Base-by-base conservation (phyloP, 768 basidiomycete genomes). In the Suillus fuscotomentosus region DNA sequence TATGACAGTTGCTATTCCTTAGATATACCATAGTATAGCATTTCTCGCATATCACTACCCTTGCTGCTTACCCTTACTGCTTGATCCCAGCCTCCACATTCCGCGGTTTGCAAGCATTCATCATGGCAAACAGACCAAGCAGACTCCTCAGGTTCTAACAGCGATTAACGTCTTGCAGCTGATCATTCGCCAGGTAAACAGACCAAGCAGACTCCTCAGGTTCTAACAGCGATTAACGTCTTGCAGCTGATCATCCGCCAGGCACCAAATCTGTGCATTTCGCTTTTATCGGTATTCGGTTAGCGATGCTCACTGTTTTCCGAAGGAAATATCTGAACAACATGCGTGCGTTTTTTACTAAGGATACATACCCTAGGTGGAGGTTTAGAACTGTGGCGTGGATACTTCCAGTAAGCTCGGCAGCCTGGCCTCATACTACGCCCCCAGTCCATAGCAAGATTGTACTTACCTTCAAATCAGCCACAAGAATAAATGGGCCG, bases 161-260 rank as follows among this genome's bases (percentile, higher is more conserved):
- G 83, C 84, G 0, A 76, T 79, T 0, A 86, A 83, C 42, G 27
- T 27, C 27, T 27, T 27, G 27, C 27, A 27, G 27, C 27, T 27
- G 27, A 27, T 27, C 27, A 27, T 27, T 27, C 3, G 27, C 27
- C 27, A 27, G 27, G 27, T 27, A 27, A 27, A 27, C 27, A 27
- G 27, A 27, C 27, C 27, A 27, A 27, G 27, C 27, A 27, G 27
- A 27, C 27, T 27, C 27, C 27, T 27, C 27, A 27, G 27, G 27
- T 27, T 27, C 27, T 27, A 27, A 27, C 27, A 27, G 27, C 27
- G 3, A 27, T 27, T 27, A 27, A 27, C 27, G 68, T 86, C 1
- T 62, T 86, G 0, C 84, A 86, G 55, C 71, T 86, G 2, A 76
- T 86, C 11, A 65, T 86, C 2, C 78, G 83, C 0, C 84, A 86